Percentiles rank a stretch among this genome's conserved stretches.
These are phyloP conservation scores for Solanum piurae DNA, from an alignment of 257 asterid species.

Conservation along the genomic window DNA sequence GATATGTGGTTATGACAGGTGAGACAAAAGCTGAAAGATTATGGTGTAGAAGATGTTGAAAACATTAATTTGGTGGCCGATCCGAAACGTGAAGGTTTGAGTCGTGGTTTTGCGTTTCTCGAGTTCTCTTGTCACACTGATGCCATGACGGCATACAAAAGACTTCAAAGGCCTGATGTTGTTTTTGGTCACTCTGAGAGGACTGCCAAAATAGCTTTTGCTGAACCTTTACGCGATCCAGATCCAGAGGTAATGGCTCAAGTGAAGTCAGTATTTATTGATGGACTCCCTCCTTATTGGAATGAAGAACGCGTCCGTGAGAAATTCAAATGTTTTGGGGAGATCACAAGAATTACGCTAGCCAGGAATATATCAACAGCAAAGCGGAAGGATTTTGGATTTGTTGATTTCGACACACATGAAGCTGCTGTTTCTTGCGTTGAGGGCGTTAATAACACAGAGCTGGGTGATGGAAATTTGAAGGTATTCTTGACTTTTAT, in stretches of 20 bases:
- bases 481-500: constrained; percentile 26
- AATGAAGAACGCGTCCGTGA: constrained; percentile 43
- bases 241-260: constrained; percentile 61
- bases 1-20: constrained; percentile 20
- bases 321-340: constrained; percentile 36
- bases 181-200: constrained; percentile 52
- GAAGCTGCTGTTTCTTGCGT: constrained; percentile 53
- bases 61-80: constrained; percentile 43
- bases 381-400: constrained; percentile 59
- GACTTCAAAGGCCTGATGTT: constrained; percentile 51
- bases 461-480: constrained; percentile 36
- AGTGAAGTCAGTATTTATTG: constrained; percentile 55
- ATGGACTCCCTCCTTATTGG: constrained; percentile 58
- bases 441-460: constrained; percentile 37
- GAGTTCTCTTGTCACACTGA: constrained; percentile 49
- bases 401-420: constrained; percentile 45
- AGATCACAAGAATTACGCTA: constrained; percentile 27
- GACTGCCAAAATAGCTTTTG: constrained; percentile 59
- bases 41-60: constrained; percentile 44
- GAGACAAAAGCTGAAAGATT: constrained; percentile 41
- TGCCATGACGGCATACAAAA: constrained; percentile 47
- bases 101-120: constrained; percentile 56
- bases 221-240: constrained; percentile 58
- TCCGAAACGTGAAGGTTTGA: constrained; percentile 48
- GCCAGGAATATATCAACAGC: constrained; percentile 57